These are phyloP conservation scores for Gossypium davidsonii DNA, from an alignment of 441 rosid species.

Conservation along the genomic window DNA sequence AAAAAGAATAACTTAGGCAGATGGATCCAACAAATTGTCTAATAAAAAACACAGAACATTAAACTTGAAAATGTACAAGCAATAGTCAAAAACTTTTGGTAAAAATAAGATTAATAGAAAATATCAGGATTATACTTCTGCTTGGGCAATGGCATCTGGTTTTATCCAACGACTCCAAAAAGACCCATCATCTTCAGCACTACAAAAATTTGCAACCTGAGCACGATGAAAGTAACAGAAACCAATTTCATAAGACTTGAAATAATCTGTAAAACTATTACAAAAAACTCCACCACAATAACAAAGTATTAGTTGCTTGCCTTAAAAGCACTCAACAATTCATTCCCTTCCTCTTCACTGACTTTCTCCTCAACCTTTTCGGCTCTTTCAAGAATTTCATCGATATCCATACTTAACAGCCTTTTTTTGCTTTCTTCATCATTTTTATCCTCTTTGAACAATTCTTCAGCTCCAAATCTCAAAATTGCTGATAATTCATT, in stretches of 20 bases:
- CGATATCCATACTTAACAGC: constrained; percentile 89
- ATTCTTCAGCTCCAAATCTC: constrained; percentile 99
- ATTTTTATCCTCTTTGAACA: constrained; percentile 90
- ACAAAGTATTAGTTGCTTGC: constrained; percentile 32
- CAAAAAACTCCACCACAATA: constrained; percentile 1
- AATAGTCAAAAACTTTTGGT: constrained; percentile 1
- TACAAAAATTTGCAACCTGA: constrained; percentile 90
- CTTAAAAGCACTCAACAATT: constrained; percentile 95
- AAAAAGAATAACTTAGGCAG: constrained; percentile 14
- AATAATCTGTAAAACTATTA: background rate
- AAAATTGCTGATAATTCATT: constrained; percentile 97
- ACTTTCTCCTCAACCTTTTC: constrained; percentile 95
- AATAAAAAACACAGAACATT: background rate
- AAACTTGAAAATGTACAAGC: background rate
- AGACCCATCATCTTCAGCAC: constrained; percentile 90
- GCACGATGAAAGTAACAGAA: constrained; percentile 20
- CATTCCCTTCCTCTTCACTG: constrained; percentile 57
- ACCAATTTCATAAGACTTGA: background rate
- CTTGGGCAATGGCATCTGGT: constrained; percentile 83
- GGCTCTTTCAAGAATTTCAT: constrained; percentile 97
- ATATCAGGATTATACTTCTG: constrained; percentile 56
- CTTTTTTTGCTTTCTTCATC: constrained; percentile 96
- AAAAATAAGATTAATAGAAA: constrained; percentile 14
- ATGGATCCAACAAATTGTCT: constrained; percentile 1
- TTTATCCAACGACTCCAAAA: constrained; percentile 99